Conservation (phyloP, 1,284 basidiomycete species). For the Apiotrichum siamense region DNA sequence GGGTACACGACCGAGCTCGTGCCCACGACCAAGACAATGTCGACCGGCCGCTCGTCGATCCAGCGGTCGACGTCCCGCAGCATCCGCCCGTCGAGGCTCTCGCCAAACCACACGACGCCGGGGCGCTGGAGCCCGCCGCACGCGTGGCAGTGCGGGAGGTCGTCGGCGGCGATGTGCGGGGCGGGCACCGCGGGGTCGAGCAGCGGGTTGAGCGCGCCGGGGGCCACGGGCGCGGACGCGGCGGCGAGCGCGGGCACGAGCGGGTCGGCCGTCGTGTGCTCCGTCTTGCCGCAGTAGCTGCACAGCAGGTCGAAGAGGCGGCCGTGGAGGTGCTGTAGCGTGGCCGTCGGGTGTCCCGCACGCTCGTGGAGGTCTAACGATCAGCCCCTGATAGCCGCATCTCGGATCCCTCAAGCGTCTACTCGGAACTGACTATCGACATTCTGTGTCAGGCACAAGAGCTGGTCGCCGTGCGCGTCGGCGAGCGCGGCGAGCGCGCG, state of each 20-base stretch:
- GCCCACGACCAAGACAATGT: slow-evolving; percentile 12
- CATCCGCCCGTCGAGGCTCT: slow-evolving; percentile 10
- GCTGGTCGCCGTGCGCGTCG: background rate
- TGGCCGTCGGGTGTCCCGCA: slow-evolving; percentile 2
- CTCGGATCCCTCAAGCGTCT: too few relatives aligned
- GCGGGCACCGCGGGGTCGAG: slow-evolving; percentile 4
- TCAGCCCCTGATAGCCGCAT: background rate
- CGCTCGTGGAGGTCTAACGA: slow-evolving; percentile 12
- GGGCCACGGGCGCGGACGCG: background rate
- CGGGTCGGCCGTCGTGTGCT: slow-evolving; percentile 5
- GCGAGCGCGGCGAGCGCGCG: slow-evolving; percentile 5
- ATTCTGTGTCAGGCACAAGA: slow-evolving; percentile 15
- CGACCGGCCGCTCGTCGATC: slow-evolving; percentile 8
- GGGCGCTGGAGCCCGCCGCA: slow-evolving; percentile 9
- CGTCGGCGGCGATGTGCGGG: background rate
- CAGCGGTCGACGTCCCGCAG: slow-evolving; percentile 4
- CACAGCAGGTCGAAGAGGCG: slow-evolving; percentile 12
- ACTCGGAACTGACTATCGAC: slow-evolving; percentile 8
- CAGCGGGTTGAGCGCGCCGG: background rate
- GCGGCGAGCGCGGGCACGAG: slow-evolving; percentile 3
- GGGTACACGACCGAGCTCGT: slow-evolving; percentile 13
- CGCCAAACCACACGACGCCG: slow-evolving; percentile 16
- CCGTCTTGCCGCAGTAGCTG: background rate
- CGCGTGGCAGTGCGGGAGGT: slow-evolving; percentile 5
- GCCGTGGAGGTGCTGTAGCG: slow-evolving; percentile 13